phyloP scores from a whole-genome alignment of 1,284 basidiomycete species.

The Cystobasidium slooffiae region DNA sequence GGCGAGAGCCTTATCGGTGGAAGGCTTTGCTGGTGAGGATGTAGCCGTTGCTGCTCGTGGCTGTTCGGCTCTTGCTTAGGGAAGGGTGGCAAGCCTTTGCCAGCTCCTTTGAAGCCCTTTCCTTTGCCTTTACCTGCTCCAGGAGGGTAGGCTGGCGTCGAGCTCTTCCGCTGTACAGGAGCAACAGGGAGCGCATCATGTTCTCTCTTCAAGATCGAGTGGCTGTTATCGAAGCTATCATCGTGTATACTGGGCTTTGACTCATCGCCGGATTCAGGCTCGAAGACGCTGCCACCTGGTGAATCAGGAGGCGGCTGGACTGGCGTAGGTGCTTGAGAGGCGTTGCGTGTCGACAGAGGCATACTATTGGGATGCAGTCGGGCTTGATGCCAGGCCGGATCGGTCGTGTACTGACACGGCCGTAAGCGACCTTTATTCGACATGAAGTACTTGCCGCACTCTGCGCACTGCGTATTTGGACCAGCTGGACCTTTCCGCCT shows the following conservation, averaged over 20 bases:
- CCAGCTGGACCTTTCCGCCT: conserved; percentile 85
- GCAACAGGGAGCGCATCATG: background rate
- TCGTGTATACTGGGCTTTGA: conserved; percentile 26
- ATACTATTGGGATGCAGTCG: background rate
- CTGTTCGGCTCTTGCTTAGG: background rate
- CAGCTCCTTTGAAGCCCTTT: conserved; percentile 26
- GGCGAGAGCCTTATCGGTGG: conserved; percentile 23
- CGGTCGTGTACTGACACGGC: conserved; percentile 72
- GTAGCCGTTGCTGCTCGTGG: background rate
- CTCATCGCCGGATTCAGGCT: conserved; percentile 34
- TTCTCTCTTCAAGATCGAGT: background rate
- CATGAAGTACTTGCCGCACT: conserved; percentile 87
- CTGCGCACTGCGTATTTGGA: conserved; percentile 86
- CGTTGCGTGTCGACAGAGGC: background rate
- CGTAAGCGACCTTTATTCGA: conserved; percentile 69
- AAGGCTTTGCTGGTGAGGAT: conserved; percentile 19
- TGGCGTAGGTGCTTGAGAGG: conserved; percentile 15
- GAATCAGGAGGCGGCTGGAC: conserved; percentile 14
- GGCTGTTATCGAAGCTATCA: conserved; percentile 15
- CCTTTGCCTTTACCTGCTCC: conserved; percentile 37
- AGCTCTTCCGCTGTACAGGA: background rate
- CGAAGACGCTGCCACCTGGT: conserved; percentile 31
- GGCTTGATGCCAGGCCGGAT: conserved; percentile 46
- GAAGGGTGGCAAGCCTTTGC: conserved; percentile 37
- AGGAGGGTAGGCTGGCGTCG: conserved; percentile 10